Evolutionary conservation across 371 early-diverging fungal genomes (phyloP).

Genomic region (Gilbertella persicaria): DNA sequence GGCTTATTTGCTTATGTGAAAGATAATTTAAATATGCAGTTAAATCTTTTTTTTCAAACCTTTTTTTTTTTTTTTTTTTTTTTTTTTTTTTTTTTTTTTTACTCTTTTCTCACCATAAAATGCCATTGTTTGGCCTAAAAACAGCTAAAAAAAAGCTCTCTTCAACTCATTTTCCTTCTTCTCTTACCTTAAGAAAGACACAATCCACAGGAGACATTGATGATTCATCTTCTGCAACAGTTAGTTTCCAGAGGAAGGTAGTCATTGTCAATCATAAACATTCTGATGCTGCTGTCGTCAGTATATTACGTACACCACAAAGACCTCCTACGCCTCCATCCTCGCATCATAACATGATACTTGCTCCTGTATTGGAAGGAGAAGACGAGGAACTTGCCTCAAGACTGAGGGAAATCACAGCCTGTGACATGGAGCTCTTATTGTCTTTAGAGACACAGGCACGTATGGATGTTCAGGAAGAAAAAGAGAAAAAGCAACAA

Average conservation of each 20-base stretch:
- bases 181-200: constrained; percentile 20
- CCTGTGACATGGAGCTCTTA: constrained; percentile 33
- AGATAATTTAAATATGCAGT: constrained; percentile 1
- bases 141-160: constrained; percentile 18
- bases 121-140: constrained; percentile 28
- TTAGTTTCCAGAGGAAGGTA: constrained; percentile 3
- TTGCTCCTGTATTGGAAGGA: constrained; percentile 3
- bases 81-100: constrained; percentile 11
- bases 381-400: constrained; percentile 22
- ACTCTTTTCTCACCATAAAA: constrained; percentile 12
- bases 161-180: constrained; percentile 3
- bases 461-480: constrained; percentile 31
- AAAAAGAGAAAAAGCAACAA: constrained; percentile 10
- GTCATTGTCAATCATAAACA: constrained; percentile 2
- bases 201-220: constrained; percentile 27
- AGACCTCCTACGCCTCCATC: constrained; percentile 2
- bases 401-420: constrained; percentile 24
- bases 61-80: not conserved
- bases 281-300: constrained; percentile 4
- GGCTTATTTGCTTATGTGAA: not conserved
- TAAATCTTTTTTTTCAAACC: not conserved
- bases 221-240: constrained; percentile 5
- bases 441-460: constrained; percentile 39
- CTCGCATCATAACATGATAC: not conserved
- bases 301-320: constrained; percentile 1